Evolutionary conservation across 2,329 filamentous ascomycete species (phyloP), one percentile per base, ranked within the genome.

Genomic region (Colletotrichum karsti): DNA sequence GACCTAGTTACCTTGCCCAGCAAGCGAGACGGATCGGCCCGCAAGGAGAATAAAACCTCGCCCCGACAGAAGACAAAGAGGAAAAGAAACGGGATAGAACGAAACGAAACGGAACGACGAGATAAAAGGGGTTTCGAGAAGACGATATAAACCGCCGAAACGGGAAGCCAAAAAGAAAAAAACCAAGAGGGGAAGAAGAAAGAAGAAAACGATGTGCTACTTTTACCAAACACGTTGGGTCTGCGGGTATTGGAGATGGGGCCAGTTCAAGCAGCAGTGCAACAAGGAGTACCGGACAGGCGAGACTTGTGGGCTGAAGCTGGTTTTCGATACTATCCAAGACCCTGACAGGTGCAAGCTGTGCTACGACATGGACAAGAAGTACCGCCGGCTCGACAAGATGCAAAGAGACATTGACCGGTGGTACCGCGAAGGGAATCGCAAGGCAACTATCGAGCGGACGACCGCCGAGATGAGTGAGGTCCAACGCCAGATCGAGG

Each of bases 221-320:
- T 98, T 95, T 85, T 94, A 98, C 76, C 92, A 95, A 82, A 94
- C 92, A 79, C 88, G 90, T 74, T 97, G 93, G 88, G 81, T 81
- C 65, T 98, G 95, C 83, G 92, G 93, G 76, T 95, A 94, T 87
- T 97, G 92, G 91, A 94, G 94, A 81, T 98, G 95, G 95, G 93
- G 93, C 72, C 92, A 92, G 83, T 98, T 98, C 85, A 91, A 93
- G 72, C 89, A 95, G 80, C 95, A 97, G 79, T 98, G 95, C 87
- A 91, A 92, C 80, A 94, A 94, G 81, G 95, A 98, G 80, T 97
- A 97, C 83, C 93, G 95, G 72, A 97, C 93, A 73, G 95, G 95
- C 75, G 95, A 98, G 85, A 98, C 95, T 39, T 98, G 95, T 82
- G 95, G 95, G 70, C 91, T 97, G 83, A 97, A 94, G 83, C 88